A percentile compares a stretch with the other conserved stretches of the same genome.
phyloP scores from a whole-genome alignment of 2,329 filamentous ascomycete species.

The Sphaerulina musiva region DNA sequence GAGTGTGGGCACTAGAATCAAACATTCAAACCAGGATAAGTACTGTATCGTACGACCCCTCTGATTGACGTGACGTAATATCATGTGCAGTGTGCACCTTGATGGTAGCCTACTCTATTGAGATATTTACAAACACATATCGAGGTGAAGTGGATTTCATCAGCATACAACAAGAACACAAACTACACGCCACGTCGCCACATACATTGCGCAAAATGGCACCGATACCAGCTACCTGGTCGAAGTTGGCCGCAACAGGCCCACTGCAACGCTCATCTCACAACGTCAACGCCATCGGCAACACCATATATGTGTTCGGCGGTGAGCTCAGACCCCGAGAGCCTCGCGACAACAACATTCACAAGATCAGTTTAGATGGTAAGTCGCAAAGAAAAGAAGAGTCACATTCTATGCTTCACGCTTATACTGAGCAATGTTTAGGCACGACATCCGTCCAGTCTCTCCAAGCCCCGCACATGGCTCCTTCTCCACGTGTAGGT shows the following conservation, averaged over 20 bases:
- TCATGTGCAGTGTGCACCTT: too few species aligned
- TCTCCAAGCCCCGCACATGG: constrained; percentile 2
- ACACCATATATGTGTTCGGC: constrained; percentile 65
- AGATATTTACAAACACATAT: too few species aligned
- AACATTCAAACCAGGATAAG: too few species aligned
- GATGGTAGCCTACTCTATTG: too few species aligned
- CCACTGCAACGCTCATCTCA: constrained; percentile 67
- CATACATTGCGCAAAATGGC: not conserved
- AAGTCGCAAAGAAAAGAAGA: not conserved
- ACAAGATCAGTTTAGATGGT: constrained; percentile 44
- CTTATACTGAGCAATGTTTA: constrained; percentile 4
- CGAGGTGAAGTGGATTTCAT: too few species aligned
- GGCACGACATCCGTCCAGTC: constrained; percentile 25
- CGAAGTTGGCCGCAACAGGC: constrained; percentile 31
- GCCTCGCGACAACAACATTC: constrained; percentile 66
- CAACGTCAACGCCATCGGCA: constrained; percentile 46
- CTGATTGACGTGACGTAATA: not conserved
- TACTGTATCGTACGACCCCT: not conserved
- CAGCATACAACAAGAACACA: not conserved
- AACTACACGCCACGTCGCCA: not conserved
- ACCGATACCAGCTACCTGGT: constrained; percentile 30
- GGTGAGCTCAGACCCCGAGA: constrained; percentile 62
- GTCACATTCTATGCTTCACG: not conserved
- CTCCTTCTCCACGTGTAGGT: constrained; percentile 65
- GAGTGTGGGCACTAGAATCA: too few species aligned